Evolutionary conservation across 2,329 filamentous ascomycete genomes (phyloP), one percentile per base, ranked within the genome.

Genomic region (Claviceps citrina): DNA sequence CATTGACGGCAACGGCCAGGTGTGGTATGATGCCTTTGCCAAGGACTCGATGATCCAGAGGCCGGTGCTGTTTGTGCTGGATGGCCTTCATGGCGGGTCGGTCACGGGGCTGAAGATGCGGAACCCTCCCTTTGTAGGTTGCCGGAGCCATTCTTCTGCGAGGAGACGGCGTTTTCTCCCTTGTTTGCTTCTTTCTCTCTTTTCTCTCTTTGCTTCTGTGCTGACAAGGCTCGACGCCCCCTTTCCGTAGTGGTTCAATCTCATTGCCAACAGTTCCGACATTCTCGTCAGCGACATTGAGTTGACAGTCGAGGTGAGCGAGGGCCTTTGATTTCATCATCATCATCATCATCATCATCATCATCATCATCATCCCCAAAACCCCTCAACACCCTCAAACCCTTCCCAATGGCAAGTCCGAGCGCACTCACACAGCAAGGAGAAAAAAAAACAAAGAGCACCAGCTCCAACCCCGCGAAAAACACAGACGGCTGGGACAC

Each of bases 401-500:
- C n/a, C n/a, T n/a, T n/a, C n/a, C n/a, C n/a, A n/a, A n/a, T n/a
- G n/a, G n/a, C n/a, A n/a, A n/a, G n/a, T n/a, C n/a, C n/a, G n/a
- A n/a, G n/a, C n/a, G n/a, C n/a, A n/a, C n/a, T n/a, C n/a, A n/a
- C n/a, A n/a, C n/a, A n/a, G n/a, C n/a, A n/a, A n/a, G n/a, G n/a
- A n/a, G 7, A 27, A 4, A 8, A 13, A 15, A 8, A 5, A 8
- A 6, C 6, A 26, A 7, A 39, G 38, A 39, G 55, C 30, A 74
- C 68, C 47, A 60, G 52, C n/a, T 72, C 66, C 51, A 55, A 56
- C 12, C 4, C 1, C 9, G 25, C 31, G 8, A 76, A 78, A 56
- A 82, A 83, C 54, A 81, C 76, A 0, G 76, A 80, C 51, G 75
- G 71, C 27, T 75, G 71, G 71, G 72, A 78, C 46, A 78, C 70